Conservation (phyloP, 106 monocot genomes). For the Dendrobium catenatum region DNA sequence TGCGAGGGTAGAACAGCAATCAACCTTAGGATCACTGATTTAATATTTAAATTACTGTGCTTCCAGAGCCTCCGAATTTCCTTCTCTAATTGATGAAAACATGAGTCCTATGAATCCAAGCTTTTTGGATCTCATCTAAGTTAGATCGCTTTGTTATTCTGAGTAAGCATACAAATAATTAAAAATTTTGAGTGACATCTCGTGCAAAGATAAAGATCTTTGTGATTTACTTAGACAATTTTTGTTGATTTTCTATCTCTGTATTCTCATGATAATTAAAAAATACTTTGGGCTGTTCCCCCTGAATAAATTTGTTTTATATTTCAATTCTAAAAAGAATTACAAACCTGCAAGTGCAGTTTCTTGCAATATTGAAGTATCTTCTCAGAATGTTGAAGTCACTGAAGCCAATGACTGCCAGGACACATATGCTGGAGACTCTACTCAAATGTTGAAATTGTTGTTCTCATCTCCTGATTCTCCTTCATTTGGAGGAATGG, state of each 20-base stretch:
- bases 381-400: constrained; percentile 4
- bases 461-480: not conserved
- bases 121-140: not conserved
- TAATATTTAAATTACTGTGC: not conserved
- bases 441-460: not conserved
- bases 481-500: not conserved
- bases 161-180: not conserved
- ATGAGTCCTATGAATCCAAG: not conserved
- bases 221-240: not conserved
- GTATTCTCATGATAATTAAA: not conserved
- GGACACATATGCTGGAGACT: constrained; percentile 4
- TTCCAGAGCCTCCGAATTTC: not conserved
- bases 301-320: not conserved
- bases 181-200: not conserved
- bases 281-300: not conserved
- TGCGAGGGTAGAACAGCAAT: not conserved
- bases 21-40: not conserved
- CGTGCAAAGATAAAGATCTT: not conserved
- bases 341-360: not conserved
- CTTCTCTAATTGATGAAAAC: not conserved
- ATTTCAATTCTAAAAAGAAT: not conserved
- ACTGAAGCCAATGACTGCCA: constrained; percentile 8
- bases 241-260: not conserved
- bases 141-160: not conserved
- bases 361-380: constrained; percentile 9